Evolutionary conservation across 176 grass and related monocot genomes (phyloP).

Genomic region (Paspalum notatum): DNA sequence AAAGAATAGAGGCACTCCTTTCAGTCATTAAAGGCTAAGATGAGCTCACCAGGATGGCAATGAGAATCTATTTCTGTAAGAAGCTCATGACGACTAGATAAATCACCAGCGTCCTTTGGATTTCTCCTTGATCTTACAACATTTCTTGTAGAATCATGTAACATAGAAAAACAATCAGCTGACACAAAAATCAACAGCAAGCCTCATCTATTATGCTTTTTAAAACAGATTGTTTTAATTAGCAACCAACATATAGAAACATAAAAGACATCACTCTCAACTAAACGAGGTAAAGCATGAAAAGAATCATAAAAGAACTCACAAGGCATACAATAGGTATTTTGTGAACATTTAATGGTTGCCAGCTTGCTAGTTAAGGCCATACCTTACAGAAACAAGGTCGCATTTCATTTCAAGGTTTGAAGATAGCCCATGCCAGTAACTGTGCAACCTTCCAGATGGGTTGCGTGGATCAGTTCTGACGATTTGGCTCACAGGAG

Average conservation of each 20-base stretch:
- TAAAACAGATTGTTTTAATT: constrained; percentile 22
- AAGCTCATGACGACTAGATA: constrained; percentile 83
- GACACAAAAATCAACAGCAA: constrained; percentile 8
- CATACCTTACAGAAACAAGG: constrained; percentile 81
- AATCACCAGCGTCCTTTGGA: constrained; percentile 70
- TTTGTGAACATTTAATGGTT: not conserved
- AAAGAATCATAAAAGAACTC: constrained; percentile 12
- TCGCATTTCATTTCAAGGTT: constrained; percentile 75
- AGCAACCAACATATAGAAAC: constrained; percentile 10
- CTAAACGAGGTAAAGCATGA: constrained; percentile 11
- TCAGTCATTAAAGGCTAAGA: constrained; percentile 33
- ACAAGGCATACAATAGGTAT: not conserved
- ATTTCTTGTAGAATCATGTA: constrained; percentile 58
- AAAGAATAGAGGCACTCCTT: constrained; percentile 30
- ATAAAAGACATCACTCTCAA: constrained; percentile 5
- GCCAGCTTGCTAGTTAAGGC: constrained; percentile 24
- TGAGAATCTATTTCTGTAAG: constrained; percentile 69
- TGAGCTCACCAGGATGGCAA: constrained; percentile 70
- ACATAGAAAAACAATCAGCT: constrained; percentile 29
- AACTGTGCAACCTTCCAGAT: constrained; percentile 85
- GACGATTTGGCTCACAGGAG: constrained; percentile 76
- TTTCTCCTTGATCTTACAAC: constrained; percentile 88
- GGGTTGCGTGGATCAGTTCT: constrained; percentile 85
- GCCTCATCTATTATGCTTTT: not conserved
- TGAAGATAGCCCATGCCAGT: constrained; percentile 72